Percentiles rank a stretch among this genome's conserved stretches.
Conservation (phyloP, 2,329 filamentous ascomycete species). For the Neurospora sp. region DNA sequence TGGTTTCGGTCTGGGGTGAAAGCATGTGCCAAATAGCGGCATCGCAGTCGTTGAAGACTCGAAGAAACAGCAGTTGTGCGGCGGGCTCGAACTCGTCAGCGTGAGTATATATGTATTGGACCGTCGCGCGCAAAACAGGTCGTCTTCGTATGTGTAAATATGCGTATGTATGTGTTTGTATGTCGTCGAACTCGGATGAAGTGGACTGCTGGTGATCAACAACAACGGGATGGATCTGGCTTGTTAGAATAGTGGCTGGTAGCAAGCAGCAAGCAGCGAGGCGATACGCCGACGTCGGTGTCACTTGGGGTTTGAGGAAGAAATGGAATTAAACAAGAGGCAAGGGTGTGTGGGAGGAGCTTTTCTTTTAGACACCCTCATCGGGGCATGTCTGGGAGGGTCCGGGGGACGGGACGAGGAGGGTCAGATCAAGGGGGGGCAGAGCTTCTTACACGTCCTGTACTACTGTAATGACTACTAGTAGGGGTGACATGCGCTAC, state of each 20-base stretch:
- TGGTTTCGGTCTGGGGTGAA: background rate
- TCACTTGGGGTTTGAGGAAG: background rate
- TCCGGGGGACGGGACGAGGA: background rate
- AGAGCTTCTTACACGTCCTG: background rate
- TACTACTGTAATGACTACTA: background rate
- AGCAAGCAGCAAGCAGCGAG: background rate
- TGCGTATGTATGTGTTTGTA: background rate
- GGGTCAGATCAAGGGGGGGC: background rate
- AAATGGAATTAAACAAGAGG: background rate
- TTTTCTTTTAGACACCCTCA: background rate
- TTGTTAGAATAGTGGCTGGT: background rate
- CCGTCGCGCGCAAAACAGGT: background rate
- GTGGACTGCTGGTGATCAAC: background rate
- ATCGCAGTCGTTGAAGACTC: background rate
- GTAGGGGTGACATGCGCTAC: background rate
- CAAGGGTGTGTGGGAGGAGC: background rate
- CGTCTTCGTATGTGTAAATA: background rate
- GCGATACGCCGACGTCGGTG: background rate
- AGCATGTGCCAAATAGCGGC: background rate
- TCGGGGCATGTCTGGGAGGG: background rate
- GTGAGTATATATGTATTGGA: background rate
- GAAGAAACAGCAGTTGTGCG: background rate
- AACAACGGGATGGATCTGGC: background rate
- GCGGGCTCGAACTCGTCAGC: background rate
- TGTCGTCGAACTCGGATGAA: background rate